phyloP scores from a whole-genome alignment of 495 filamentous ascomycete species.

The Podospora pseudoanserina region DNA sequence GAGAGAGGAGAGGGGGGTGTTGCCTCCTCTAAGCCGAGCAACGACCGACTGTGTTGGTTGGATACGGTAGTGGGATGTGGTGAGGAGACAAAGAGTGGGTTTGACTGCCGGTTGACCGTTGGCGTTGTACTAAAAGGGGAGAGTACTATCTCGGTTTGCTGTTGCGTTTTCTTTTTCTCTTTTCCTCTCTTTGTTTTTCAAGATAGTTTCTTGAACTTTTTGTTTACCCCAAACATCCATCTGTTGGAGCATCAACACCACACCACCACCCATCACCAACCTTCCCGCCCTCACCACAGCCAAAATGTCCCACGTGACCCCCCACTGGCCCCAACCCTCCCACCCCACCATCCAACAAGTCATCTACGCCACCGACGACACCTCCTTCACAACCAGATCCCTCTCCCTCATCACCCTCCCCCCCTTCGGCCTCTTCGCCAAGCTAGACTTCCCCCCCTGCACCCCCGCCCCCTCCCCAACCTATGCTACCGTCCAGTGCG shows the following conservation, averaged over 20 bases:
- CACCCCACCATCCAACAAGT: constrained; percentile 52
- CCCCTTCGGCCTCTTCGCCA: constrained; percentile 58
- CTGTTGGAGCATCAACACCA: neutral
- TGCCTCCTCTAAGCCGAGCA: neutral
- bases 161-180: neutral
- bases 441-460: constrained; percentile 51
- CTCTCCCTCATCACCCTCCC: constrained; percentile 59
- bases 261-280: constrained; percentile 6
- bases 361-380: constrained; percentile 40
- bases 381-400: constrained; percentile 56
- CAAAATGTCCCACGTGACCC: constrained; percentile 47
- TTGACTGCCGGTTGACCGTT: neutral
- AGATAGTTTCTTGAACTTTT: constrained; percentile 2
- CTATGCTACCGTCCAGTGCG: constrained; percentile 68
- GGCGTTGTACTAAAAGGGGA: neutral
- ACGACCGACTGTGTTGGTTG: neutral
- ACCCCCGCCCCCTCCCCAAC: constrained; percentile 51
- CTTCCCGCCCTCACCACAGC: neutral
- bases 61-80: neutral
- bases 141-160: neutral
- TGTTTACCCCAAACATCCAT: neutral
- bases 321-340: constrained; percentile 51
- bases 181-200: neutral
- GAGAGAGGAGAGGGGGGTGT: neutral
- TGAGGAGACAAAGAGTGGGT: neutral